Conservation (phyloP, 305 asterid genomes). For the Rubia peregrina region DNA sequence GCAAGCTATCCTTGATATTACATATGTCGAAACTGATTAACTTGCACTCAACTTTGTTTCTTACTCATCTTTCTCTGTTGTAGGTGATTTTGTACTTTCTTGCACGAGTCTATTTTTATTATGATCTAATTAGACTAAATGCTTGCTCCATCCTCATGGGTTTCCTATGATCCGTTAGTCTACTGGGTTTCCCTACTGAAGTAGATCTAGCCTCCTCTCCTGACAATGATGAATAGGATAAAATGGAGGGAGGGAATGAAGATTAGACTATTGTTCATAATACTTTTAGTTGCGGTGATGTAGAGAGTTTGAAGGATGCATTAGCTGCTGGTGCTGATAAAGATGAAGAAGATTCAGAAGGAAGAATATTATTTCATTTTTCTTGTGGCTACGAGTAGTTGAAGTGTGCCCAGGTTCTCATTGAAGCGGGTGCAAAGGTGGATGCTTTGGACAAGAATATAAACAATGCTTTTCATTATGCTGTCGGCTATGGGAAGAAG, state of each 20-base stretch:
- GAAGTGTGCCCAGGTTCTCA: slow-evolving; percentile 79
- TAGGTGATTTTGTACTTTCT: neutral
- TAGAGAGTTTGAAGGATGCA: too few relatives aligned
- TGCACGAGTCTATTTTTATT: neutral
- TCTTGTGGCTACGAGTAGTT: slow-evolving; percentile 98
- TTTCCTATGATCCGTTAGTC: too few relatives aligned
- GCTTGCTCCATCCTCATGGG: too few relatives aligned
- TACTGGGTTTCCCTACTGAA: slow-evolving; percentile 64
- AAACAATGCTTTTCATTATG: slow-evolving; percentile 98
- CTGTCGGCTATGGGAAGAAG: slow-evolving; percentile 94
- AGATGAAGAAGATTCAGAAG: slow-evolving; percentile 29
- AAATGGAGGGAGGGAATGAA: too few relatives aligned
- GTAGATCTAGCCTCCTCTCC: slow-evolving; percentile 68
- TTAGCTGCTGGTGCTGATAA: too few relatives aligned
- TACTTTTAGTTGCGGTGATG: too few relatives aligned
- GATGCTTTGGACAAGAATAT: slow-evolving; percentile 91
- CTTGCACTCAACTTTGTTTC: neutral
- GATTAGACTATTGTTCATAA: too few relatives aligned
- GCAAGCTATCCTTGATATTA: slow-evolving; percentile 65
- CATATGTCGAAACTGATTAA: slow-evolving; percentile 56
- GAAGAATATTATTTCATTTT: slow-evolving; percentile 98
- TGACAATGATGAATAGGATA: slow-evolving; percentile 42
- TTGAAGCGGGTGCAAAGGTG: slow-evolving; percentile 94
- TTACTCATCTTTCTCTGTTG: neutral
- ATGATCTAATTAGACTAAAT: neutral